Percentiles rank a stretch among this genome's conserved stretches.
Conservation (phyloP, 148 eudicot genomes). For the Nyssa sinensis region DNA sequence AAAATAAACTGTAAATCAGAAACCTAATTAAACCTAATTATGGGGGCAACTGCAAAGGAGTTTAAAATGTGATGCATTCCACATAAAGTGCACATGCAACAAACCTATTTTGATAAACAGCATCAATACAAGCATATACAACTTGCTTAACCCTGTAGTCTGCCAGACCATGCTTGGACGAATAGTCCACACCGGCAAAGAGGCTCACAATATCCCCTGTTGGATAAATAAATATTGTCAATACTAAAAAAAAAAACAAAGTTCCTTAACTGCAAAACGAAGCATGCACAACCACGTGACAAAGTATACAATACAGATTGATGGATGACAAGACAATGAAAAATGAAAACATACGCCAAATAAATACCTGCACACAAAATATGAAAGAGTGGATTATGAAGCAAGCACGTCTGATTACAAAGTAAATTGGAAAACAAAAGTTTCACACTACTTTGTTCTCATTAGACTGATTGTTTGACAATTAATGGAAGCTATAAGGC, state of each 20-base stretch:
- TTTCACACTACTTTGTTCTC: not conserved
- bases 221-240: conserved; percentile 22
- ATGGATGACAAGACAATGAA: not conserved
- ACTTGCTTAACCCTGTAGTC: conserved; percentile 77
- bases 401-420: not conserved
- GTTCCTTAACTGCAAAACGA: not conserved
- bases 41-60: too few species aligned
- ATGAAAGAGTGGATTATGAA: not conserved
- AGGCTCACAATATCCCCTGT: conserved; percentile 59
- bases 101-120: conserved; percentile 81
- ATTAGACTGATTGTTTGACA: not conserved
- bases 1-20: too few species aligned
- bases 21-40: too few species aligned
- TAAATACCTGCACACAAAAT: not conserved
- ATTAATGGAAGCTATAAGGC: not conserved
- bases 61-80: not conserved
- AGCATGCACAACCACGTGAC: not conserved
- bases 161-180: conserved; percentile 41
- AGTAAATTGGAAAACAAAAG: not conserved
- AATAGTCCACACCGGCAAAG: conserved; percentile 61
- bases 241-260: conserved; percentile 9
- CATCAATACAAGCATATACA: conserved; percentile 63
- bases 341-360: not conserved
- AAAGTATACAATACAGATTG: not conserved
- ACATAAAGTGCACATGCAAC: conserved; percentile 7